phyloP scores from a whole-genome alignment of 2,329 filamentous ascomycete genomes.

The Xenosphaeropsis pyriputrescens region DNA sequence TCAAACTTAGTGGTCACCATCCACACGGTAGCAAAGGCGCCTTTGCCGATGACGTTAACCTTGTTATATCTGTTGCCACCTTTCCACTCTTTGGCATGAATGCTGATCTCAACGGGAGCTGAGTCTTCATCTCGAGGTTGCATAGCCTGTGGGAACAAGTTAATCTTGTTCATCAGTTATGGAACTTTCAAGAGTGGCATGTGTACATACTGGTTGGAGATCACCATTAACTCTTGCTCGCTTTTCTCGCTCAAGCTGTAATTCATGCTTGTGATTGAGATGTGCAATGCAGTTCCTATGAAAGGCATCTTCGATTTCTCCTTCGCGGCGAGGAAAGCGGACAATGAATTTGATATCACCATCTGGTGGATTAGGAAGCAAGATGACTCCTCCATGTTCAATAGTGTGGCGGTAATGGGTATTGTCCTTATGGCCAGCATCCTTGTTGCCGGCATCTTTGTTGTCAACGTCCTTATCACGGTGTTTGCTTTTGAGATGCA shows the following conservation, averaged over 20 bases:
- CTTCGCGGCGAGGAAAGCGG: slow-evolving; percentile 65
- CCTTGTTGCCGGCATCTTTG: no score
- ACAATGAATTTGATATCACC: slow-evolving; percentile 72
- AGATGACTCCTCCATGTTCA: slow-evolving; percentile 14
- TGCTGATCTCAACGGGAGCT: slow-evolving; percentile 7
- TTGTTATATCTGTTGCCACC: slow-evolving; percentile 79
- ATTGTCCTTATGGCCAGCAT: no score
- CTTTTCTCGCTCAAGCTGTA: slow-evolving; percentile 4
- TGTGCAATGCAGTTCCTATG: slow-evolving; percentile 55
- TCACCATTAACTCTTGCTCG: slow-evolving; percentile 3
- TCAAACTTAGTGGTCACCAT: slow-evolving; percentile 76
- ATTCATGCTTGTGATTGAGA: slow-evolving; percentile 24
- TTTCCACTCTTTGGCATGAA: slow-evolving; percentile 53
- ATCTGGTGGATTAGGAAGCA: slow-evolving; percentile 16
- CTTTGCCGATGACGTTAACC: slow-evolving; percentile 70
- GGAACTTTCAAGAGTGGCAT: background rate
- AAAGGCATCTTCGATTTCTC: slow-evolving; percentile 49
- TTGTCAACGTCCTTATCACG: no score
- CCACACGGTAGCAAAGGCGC: slow-evolving; percentile 89
- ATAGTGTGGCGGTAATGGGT: slow-evolving; percentile 20
- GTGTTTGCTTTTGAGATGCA: slow-evolving; percentile 41
- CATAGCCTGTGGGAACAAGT: slow-evolving; percentile 15
- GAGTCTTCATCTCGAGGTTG: slow-evolving; percentile 8
- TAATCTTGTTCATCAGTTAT: slow-evolving; percentile 9
- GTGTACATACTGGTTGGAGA: slow-evolving; percentile 10